Conservation (phyloP, 129 eudicot genomes). For the Scalesia atractyloides region DNA sequence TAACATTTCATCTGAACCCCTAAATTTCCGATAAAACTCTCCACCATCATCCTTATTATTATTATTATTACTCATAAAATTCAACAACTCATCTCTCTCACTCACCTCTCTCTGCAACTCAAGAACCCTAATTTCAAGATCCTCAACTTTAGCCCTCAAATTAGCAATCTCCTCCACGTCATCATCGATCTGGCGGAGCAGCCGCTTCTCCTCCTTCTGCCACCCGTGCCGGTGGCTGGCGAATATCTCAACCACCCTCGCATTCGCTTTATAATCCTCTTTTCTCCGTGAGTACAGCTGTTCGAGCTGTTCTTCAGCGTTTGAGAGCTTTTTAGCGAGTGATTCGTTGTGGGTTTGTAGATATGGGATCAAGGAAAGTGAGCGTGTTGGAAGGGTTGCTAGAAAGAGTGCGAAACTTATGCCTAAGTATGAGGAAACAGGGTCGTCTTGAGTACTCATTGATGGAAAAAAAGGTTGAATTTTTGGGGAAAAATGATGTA, state of each 20-base stretch:
- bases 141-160: slow-evolving; percentile 60
- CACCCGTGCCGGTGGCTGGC: slow-evolving; percentile 91
- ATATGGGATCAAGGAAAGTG: slow-evolving; percentile 46
- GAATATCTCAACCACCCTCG: slow-evolving; percentile 94
- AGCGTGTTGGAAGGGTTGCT: slow-evolving; percentile 53
- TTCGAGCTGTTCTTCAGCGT: slow-evolving; percentile 71
- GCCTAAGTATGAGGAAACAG: slow-evolving; percentile 59
- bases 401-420: slow-evolving; percentile 71
- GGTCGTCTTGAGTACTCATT: slow-evolving; percentile 40
- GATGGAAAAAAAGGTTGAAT: neutral
- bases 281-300: slow-evolving; percentile 66
- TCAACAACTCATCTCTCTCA: slow-evolving; percentile 87
- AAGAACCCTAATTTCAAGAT: slow-evolving; percentile 57
- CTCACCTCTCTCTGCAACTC: slow-evolving; percentile 56
- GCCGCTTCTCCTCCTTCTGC: slow-evolving; percentile 90
- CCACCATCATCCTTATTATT: slow-evolving; percentile 32
- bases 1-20: slow-evolving; percentile 38
- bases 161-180: slow-evolving; percentile 63
- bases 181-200: slow-evolving; percentile 75
- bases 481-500: neutral
- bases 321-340: slow-evolving; percentile 49
- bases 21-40: slow-evolving; percentile 44
- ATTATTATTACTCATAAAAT: slow-evolving; percentile 60
- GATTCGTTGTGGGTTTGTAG: slow-evolving; percentile 54
- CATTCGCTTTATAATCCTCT: slow-evolving; percentile 95